Conservation (phyloP, 1,139 yeast species). For the Taphrina wiesneri region DNA sequence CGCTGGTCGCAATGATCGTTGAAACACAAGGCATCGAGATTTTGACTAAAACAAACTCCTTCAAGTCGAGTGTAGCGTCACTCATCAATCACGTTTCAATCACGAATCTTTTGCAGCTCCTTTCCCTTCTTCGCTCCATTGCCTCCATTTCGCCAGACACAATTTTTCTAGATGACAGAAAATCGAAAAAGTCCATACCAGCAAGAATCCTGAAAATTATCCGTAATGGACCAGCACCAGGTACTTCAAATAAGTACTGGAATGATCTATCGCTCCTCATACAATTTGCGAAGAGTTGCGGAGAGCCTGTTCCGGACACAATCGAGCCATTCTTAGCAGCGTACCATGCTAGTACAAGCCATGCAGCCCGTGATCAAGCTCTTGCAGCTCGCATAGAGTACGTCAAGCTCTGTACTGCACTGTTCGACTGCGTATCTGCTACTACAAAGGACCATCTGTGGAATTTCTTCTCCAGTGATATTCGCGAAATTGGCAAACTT, state of each 20-base stretch:
- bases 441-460: not conserved
- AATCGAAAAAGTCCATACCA: not conserved
- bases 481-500: not conserved
- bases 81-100: not conserved
- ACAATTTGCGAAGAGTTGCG: not conserved
- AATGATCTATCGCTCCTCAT: not conserved
- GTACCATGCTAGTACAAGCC: not conserved
- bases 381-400: not conserved
- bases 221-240: not conserved
- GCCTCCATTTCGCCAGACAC: not conserved
- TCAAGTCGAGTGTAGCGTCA: not conserved
- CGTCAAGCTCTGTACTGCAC: not conserved
- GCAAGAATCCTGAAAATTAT: not conserved
- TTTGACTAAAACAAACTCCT: not conserved
- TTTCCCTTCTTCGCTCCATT: not conserved
- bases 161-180: not conserved
- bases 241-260: not conserved
- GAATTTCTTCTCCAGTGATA: not conserved
- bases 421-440: not conserved
- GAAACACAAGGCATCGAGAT: not conserved
- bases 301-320: not conserved
- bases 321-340: not conserved
- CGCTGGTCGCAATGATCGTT: not conserved
- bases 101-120: not conserved
- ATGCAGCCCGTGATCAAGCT: not conserved